Conservation (phyloP, 495 filamentous ascomycete species). For the Hyaloscypha variabilis region DNA sequence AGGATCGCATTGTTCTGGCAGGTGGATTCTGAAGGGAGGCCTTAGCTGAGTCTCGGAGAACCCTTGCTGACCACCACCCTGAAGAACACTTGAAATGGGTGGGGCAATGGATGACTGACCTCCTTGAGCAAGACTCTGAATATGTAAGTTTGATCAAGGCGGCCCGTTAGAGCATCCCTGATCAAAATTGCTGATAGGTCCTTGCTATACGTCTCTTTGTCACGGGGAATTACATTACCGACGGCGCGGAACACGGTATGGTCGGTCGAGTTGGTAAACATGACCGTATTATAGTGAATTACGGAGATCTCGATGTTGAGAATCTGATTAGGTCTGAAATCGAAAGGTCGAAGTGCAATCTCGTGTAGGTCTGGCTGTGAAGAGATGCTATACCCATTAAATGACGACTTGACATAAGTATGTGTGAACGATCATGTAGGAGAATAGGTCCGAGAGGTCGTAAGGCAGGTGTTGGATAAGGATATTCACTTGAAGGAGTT, state of each 20-base stretch:
- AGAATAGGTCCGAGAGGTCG: not conserved
- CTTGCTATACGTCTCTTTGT: not conserved
- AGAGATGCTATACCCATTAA: not conserved
- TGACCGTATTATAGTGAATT: not conserved
- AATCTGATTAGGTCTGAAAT: not conserved
- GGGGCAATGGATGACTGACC: not conserved
- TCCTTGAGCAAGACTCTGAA: not conserved
- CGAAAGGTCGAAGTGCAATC: too few species aligned
- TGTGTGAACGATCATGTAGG: not conserved
- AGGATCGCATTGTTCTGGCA: not conserved
- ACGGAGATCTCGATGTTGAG: not conserved
- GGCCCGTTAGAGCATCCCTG: not conserved
- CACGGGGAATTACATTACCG: conserved; percentile 1
- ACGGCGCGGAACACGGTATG: not conserved
- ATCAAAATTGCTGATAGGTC: not conserved
- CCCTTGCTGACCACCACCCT: not conserved
- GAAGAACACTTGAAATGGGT: not conserved
- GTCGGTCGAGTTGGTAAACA: not conserved
- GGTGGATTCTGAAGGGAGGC: not conserved
- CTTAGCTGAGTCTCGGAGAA: not conserved
- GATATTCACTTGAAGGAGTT: too few species aligned
- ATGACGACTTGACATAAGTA: not conserved
- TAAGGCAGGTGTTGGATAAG: not conserved
- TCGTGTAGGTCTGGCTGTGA: too few species aligned
- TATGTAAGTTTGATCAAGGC: not conserved